These are phyloP conservation scores for Penicillium sp. DNA, from an alignment of 2,329 filamentous ascomycete species.

Conservation along the genomic window DNA sequence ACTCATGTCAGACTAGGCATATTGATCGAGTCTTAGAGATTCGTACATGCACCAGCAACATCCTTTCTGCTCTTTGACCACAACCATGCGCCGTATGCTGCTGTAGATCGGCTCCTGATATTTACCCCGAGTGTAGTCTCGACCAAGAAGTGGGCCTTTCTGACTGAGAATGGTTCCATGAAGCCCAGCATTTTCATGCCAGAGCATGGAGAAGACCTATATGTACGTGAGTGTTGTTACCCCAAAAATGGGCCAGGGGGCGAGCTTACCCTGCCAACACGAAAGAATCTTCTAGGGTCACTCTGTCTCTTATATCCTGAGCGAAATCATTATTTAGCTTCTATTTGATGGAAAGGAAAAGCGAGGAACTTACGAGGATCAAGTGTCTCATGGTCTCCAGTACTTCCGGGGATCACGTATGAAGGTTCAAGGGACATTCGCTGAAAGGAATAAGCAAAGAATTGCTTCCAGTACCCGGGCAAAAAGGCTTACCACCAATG, in stretches of 20 bases:
- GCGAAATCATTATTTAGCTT: neutral
- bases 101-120: conserved; percentile 28
- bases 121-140: conserved; percentile 16
- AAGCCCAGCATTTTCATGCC: conserved; percentile 29
- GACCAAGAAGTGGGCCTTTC: neutral
- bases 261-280: conserved; percentile 20
- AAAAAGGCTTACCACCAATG: conserved; percentile 1
- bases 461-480: neutral
- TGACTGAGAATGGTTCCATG: conserved; percentile 11
- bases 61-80: conserved; percentile 26
- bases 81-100: conserved; percentile 35
- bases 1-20: neutral
- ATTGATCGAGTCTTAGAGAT: neutral
- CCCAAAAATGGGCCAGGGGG: too few species aligned
- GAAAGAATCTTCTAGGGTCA: conserved; percentile 16
- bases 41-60: conserved; percentile 38
- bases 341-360: neutral
- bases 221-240: neutral
- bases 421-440: conserved; percentile 3
- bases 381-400: conserved; percentile 6
- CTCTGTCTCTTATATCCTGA: conserved; percentile 14
- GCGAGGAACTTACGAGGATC: conserved; percentile 12
- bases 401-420: conserved; percentile 2
- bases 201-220: conserved; percentile 33
- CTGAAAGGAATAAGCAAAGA: neutral